phyloP scores from a whole-genome alignment of 805 yeast species.

The Yamadazyma insecticola region DNA sequence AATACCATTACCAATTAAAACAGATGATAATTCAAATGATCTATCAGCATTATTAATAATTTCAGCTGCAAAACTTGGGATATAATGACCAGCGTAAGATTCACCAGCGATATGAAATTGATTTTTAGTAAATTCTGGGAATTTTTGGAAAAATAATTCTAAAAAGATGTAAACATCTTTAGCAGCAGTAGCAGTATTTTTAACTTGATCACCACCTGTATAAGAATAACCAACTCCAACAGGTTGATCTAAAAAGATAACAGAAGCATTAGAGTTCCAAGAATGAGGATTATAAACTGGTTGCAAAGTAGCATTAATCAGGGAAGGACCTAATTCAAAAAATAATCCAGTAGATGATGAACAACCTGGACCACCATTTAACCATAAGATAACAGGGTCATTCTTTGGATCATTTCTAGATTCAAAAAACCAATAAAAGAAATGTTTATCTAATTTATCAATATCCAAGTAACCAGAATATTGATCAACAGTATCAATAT shows the following conservation, averaged over 20 bases:
- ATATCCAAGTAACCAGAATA: conserved; percentile 38
- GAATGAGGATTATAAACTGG: conserved; percentile 79
- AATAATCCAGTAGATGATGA: conserved; percentile 86
- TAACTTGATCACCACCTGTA: conserved; percentile 55
- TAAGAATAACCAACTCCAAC: conserved; percentile 89
- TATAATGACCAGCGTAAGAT: conserved; percentile 91
- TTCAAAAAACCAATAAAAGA: conserved; percentile 92
- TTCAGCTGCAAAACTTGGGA: conserved; percentile 84
- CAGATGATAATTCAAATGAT: conserved; percentile 33
- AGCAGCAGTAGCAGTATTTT: conserved; percentile 77
- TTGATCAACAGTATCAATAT: conserved; percentile 33
- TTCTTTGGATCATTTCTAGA: conserved; percentile 80
- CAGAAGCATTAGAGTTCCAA: conserved; percentile 89
- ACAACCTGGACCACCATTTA: conserved; percentile 97
- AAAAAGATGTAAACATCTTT: conserved; percentile 83
- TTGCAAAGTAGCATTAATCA: conserved; percentile 58
- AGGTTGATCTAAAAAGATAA: conserved; percentile 91
- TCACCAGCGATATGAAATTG: conserved; percentile 90
- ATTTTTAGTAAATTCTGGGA: conserved; percentile 59
- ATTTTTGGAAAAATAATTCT: conserved; percentile 75
- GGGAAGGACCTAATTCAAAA: conserved; percentile 88
- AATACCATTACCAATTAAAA: conserved; percentile 43
- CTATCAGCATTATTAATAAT: conserved; percentile 63
- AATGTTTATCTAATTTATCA: conserved; percentile 52
- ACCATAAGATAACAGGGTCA: conserved; percentile 88